Evolutionary conservation across 2,329 filamentous ascomycete species (phyloP), one percentile per base, ranked within the genome.

Genomic region (Aspergillus fijiensis): DNA sequence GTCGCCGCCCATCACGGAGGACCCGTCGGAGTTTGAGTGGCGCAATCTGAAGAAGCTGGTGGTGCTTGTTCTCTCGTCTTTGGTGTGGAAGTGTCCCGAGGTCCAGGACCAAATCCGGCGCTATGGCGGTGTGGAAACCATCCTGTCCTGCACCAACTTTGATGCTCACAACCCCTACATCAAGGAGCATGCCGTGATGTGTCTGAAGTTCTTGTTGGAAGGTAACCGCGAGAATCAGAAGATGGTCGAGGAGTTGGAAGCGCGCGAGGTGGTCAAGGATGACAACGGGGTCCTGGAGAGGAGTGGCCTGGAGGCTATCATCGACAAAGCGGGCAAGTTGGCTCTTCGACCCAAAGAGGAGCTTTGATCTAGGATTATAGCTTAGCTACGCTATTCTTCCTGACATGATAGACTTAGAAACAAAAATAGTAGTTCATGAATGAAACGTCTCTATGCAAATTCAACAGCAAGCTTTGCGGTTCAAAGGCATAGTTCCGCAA

Each of bases 131-230:
- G 90, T 98, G 49, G 90, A 96, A 66, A 88, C 91, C 0, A 84
- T 98, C 21, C 84, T 97, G 16, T 92, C 92, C 70, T 96, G 92
- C 76, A 97, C 92, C 69, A 85, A 88, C 33, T 95, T 95, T 72
- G 94, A 98, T 72, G 92, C 94, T 67, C 87, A 96, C 77, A 97
- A 97, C 71, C 92, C 92, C 0, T 97, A 94, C 72, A 93, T 96
- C 64, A 91, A 94, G 69, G 94, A 98, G 75, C 90, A 93, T 65
- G 91, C 92, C 2, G 91, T 93, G 53, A 88, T 96, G 72, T 93
- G 90, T 66, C 82, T 96, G n/a, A 93, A 94, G 72, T 96, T 86
- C 67, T 70, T 85, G 21, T 76, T 85, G 6, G 83, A 85, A 60
- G 76, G 76, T 1, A 82, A 81, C 58, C 70, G 73, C 12, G 79